Conservation (phyloP, 1,139 yeast species). For the Blastobotrys buckinghamii region DNA sequence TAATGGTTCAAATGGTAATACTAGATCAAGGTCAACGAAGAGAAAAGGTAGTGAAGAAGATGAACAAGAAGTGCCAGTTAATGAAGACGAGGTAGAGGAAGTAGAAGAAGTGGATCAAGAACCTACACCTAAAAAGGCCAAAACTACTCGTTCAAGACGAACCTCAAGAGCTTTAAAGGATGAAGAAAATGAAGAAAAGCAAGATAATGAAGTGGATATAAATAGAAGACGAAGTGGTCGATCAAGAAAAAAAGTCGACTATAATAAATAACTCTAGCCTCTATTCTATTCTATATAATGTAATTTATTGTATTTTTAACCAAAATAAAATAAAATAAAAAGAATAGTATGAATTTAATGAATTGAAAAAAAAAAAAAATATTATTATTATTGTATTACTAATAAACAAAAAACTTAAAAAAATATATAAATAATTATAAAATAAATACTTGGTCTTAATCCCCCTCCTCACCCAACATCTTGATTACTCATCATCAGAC, state of each 20-base stretch:
- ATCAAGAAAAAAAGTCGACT: constrained; percentile 3
- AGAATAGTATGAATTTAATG: background rate
- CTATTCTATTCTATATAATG: too few species aligned
- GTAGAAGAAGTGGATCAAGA: background rate
- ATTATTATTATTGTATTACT: too few species aligned
- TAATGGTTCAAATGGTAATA: background rate
- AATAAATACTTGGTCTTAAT: too few species aligned
- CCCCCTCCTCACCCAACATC: too few species aligned
- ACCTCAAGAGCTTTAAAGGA: too few species aligned
- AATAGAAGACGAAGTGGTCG: constrained; percentile 11
- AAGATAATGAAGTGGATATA: background rate
- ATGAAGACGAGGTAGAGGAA: constrained; percentile 1
- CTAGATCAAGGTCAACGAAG: background rate
- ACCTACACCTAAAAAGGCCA: constrained; percentile 1
- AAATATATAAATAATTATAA: background rate
- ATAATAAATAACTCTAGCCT: background rate
- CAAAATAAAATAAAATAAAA: too few species aligned
- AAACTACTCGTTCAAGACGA: background rate
- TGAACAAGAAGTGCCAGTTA: background rate
- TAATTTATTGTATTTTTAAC: too few species aligned
- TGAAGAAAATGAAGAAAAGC: too few species aligned
- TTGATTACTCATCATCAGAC: background rate
- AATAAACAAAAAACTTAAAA: background rate
- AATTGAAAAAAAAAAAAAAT: background rate
- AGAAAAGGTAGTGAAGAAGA: background rate